Evolutionary conservation across 257 asterid species (phyloP), one percentile per base, ranked within the genome.

Genomic region (Solanum rostratum): DNA sequence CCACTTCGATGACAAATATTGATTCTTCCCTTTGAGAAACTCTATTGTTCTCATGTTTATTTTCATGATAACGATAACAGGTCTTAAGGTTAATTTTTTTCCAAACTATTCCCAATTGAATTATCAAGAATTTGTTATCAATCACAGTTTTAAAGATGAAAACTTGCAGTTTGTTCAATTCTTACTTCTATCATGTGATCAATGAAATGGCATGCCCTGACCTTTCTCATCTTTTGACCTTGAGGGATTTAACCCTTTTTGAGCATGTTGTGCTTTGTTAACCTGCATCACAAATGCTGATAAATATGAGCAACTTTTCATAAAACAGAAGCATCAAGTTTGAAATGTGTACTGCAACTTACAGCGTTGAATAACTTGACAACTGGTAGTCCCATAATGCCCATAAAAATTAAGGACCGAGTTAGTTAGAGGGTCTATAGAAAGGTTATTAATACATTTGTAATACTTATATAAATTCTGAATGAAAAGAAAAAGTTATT

Each of bases 291-390:
- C 83, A 70, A 82, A 19, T 22, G 33, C 81, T 27, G 20, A 53
- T 11, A 63, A 41, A n/a, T 85, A 46, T 54, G 89, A 84, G 79
- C 60, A 82, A 65, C 66, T 4, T 43, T 45, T 27, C 10, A 54
- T 81, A 29, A 68, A 66, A 55, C 55, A 14, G 74, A 39, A 76
- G 65, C 60, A 50, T 33, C 14, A n/a, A 81, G 59, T 24, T 55
- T 9, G 79, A 88, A 65, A 13, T 62, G 27, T 54, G 78, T 65
- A 68, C 7, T 62, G 59, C 81, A 73, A 92, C 98, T 94, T 94
- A 97, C 98, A 63, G 98, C 99, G 87, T 97, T 97, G 63, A 97
- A 97, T 89, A 97, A 82, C 95, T 97, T 97, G 90, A 97, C 98
- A 91, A 97, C 99, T 97, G 93, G 43, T 80, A 80, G 3, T 54